Evolutionary conservation across 148 eudicot species (phyloP).

Genomic region (Diospyros kaki): DNA sequence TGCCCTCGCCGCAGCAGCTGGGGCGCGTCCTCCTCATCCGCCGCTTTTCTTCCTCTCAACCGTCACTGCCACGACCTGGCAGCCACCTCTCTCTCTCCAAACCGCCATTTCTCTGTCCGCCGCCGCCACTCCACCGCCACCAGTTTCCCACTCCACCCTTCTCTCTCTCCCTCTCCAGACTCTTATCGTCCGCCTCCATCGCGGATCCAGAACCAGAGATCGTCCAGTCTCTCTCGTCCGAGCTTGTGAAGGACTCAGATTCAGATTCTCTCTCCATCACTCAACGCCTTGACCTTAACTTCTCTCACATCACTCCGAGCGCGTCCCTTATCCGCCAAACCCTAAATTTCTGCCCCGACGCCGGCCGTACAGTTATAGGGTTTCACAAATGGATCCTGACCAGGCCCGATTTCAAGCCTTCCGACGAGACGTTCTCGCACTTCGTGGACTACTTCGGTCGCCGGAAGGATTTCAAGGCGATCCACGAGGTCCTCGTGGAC

Average conservation of each 20-base stretch:
- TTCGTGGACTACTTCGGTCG: conserved; percentile 75
- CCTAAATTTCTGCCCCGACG: conserved; percentile 49
- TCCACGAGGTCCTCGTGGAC: conserved; percentile 40
- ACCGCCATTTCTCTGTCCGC: not conserved
- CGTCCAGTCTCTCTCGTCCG: conserved; percentile 48
- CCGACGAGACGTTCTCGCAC: conserved; percentile 47
- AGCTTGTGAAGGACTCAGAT: conserved; percentile 41
- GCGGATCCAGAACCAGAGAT: conserved; percentile 16
- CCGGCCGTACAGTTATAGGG: conserved; percentile 52
- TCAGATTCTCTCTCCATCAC: conserved; percentile 35
- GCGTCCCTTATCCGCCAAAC: conserved; percentile 38
- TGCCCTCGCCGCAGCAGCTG: not conserved
- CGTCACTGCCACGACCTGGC: not conserved
- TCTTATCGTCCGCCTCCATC: conserved; percentile 15
- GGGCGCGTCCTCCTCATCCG: conserved; percentile 3
- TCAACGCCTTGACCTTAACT: conserved; percentile 62
- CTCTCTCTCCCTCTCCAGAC: conserved; percentile 14
- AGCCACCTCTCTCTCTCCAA: not conserved
- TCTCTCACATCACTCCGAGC: conserved; percentile 55
- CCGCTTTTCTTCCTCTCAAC: not conserved
- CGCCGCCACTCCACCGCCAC: conserved; percentile 6
- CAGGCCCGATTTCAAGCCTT: conserved; percentile 29
- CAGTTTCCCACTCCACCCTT: conserved; percentile 8
- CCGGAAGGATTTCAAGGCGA: conserved; percentile 69
- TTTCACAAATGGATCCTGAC: conserved; percentile 60